Evolutionary conservation across 345 rosid genomes (phyloP).

Genomic region (Populus nigra): DNA sequence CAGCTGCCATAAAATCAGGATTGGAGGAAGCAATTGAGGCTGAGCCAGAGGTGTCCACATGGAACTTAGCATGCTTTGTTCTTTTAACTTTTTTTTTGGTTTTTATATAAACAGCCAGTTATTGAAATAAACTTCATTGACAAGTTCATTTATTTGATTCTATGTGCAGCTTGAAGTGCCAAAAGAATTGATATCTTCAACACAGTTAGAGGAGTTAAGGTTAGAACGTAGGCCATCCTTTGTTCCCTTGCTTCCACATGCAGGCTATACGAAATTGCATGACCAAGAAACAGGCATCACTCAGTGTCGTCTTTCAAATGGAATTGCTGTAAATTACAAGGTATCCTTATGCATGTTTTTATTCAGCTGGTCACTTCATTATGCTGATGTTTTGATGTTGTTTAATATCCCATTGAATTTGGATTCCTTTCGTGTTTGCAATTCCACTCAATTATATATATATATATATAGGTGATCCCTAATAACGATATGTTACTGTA

Average conservation of each 20-base stretch:
- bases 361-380: background rate
- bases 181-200: constrained; percentile 67
- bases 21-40: constrained; percentile 83
- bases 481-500: background rate
- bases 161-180: constrained; percentile 95
- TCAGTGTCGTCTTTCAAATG: constrained; percentile 86
- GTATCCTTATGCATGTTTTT: constrained; percentile 30
- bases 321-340: constrained; percentile 85
- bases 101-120: constrained; percentile 9
- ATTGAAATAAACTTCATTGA: constrained; percentile 3
- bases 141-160: constrained; percentile 20
- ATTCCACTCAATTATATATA: background rate
- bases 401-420: constrained; percentile 1
- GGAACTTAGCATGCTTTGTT: constrained; percentile 16
- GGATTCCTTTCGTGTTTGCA: background rate
- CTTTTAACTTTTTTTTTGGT: constrained; percentile 7
- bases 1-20: constrained; percentile 72
- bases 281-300: constrained; percentile 89
- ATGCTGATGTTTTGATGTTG: background rate
- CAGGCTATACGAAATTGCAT: constrained; percentile 51
- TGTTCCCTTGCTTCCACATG: constrained; percentile 49
- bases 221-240: constrained; percentile 63
- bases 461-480: background rate
- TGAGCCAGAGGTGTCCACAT: constrained; percentile 81
- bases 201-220: constrained; percentile 67